Base-by-base conservation (phyloP, 2,329 filamentous ascomycete species). In the Cryphonectria naterciae region DNA sequence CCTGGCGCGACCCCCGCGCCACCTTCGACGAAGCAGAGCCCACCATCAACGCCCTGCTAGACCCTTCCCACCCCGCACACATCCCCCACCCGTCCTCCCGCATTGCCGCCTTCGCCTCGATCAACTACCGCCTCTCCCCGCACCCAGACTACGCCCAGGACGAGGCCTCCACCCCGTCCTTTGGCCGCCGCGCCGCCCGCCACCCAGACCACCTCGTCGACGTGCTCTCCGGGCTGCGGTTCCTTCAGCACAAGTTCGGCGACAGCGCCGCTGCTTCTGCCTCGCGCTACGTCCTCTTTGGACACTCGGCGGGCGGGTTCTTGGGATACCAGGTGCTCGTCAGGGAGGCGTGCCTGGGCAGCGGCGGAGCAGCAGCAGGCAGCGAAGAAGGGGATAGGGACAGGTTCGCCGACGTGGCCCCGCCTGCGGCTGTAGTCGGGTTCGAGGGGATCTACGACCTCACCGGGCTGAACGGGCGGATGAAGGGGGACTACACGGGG, bases 391-490 rank as follows among this genome's bases (percentile, higher is more conserved):
- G 74, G 15, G 73, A 73, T 1, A 67, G 67, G 25, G 61, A 61
- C 11, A 70, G 74, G 10, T 75, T 79, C 10, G 65, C 58, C 4
- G 74, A 74, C 11, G 77, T 82, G 4, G 79, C 78, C 7, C 77
- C 83, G 25, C 89, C 89, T 0, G 76, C 80, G 2, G 87, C 85
- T 4, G 79, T 92, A n/a, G 77, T 92, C 5, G 86, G 89, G 46
- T 79, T 92, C 28, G 87, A 87, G 69, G 91, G 92, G 0, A 88
- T 94, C 32, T 93, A 93, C 78, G 87, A 92, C 76, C 79, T 94
- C 13, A 83, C 83, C 10, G 84, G 84, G 0, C 79, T 93, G 28
- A 81, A 84, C 37, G 78, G 82, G 63, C 82, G 85, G 10, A 82
- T 85, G 49, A 77, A 76, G 25, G 82, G 81, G 7, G 78, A 76